A percentile compares a stretch with the other conserved stretches of the same genome.
Conservation (phyloP, 371 early-diverging fungal genomes). For the Syncephalastrum contaminatum region DNA sequence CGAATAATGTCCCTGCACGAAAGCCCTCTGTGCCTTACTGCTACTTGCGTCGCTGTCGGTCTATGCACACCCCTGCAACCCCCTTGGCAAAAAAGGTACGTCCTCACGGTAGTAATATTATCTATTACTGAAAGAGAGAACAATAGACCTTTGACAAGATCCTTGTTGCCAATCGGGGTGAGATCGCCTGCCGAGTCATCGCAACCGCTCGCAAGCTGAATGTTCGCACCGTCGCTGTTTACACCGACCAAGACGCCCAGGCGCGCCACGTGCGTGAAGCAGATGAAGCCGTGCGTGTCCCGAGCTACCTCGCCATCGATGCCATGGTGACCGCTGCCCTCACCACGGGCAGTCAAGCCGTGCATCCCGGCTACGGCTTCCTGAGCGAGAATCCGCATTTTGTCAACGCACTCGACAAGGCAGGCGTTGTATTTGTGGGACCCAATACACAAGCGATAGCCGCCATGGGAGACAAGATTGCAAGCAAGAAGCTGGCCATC, state of each 20-base stretch:
- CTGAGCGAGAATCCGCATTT: conserved; percentile 83
- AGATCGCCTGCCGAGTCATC: conserved; percentile 54
- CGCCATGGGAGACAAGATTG: conserved; percentile 93
- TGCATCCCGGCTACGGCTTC: conserved; percentile 89
- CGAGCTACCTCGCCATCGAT: conserved; percentile 72
- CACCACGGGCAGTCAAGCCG: conserved; percentile 69
- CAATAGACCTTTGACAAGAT: conserved; percentile 48
- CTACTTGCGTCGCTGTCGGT: too few relatives aligned
- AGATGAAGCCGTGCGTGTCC: conserved; percentile 72
- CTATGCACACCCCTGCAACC: too few relatives aligned
- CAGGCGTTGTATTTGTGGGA: conserved; percentile 75
- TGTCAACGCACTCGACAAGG: conserved; percentile 59
- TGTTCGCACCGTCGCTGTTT: conserved; percentile 53
- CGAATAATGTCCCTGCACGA: too few relatives aligned
- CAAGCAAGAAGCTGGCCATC: conserved; percentile 65
- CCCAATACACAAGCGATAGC: conserved; percentile 77
- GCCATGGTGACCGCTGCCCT: conserved; percentile 63
- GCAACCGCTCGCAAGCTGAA: conserved; percentile 46
- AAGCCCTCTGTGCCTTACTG: too few relatives aligned
- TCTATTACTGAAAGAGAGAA: too few relatives aligned
- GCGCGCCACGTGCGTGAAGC: conserved; percentile 82
- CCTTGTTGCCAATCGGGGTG: conserved; percentile 58
- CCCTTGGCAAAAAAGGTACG: too few relatives aligned
- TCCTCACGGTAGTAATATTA: too few relatives aligned
- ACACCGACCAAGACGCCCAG: conserved; percentile 74